Conservation (phyloP, 2,329 filamentous ascomycete species). For the Epichloe typhina region DNA sequence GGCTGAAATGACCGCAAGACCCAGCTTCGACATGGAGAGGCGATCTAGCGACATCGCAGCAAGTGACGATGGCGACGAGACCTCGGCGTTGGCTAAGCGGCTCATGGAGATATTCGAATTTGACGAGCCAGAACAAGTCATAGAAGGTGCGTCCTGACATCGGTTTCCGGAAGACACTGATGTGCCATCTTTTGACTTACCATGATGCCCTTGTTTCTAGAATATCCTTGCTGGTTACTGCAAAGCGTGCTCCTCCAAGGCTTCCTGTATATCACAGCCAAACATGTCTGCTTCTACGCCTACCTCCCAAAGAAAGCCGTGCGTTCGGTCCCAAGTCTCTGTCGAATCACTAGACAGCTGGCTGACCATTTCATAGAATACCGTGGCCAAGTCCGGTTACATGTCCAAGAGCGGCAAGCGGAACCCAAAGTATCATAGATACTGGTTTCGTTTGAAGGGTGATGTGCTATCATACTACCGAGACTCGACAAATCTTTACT, state of each 20-base stretch:
- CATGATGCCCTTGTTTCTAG: conserved; percentile 25
- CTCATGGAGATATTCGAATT: conserved; percentile 81
- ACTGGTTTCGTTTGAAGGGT: conserved; percentile 87
- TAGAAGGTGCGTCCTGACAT: conserved; percentile 48
- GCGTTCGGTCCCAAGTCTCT: conserved; percentile 21
- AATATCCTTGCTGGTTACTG: conserved; percentile 87
- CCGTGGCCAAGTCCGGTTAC: conserved; percentile 74
- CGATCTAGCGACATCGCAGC: conserved; percentile 26
- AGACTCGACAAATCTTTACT: conserved; percentile 76
- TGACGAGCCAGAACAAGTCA: conserved; percentile 67
- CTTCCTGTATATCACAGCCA: conserved; percentile 88
- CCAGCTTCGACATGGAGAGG: conserved; percentile 42
- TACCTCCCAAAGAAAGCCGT: conserved; percentile 90
- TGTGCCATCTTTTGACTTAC: conserved; percentile 5
- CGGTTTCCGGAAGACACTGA: neutral
- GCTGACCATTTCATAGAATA: conserved; percentile 35
- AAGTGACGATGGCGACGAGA: conserved; percentile 23
- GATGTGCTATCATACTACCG: conserved; percentile 85
- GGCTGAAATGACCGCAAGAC: conserved; percentile 46
- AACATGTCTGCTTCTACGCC: conserved; percentile 93
- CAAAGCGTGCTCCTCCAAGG: conserved; percentile 87
- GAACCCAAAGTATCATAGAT: conserved; percentile 76
- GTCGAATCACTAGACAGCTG: neutral
- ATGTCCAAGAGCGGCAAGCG: conserved; percentile 78
- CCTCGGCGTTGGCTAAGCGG: conserved; percentile 52